Conservation (phyloP, 805 yeast species). For the Monosporozyma solicola region DNA sequence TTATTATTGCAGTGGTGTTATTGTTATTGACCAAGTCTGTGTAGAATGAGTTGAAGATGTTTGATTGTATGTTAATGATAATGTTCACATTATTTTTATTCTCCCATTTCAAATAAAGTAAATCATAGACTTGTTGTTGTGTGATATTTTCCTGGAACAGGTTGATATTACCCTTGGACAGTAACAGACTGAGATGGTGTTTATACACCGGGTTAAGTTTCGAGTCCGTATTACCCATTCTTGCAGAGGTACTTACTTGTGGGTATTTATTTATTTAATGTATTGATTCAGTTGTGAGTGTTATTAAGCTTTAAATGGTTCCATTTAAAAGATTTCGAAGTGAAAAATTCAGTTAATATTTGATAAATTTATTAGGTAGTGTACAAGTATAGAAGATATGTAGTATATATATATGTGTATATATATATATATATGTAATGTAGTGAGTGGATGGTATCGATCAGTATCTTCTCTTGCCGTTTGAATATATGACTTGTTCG, state of each 20-base stretch:
- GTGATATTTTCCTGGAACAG: not conserved
- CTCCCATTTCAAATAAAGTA: not conserved
- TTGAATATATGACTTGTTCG: not conserved
- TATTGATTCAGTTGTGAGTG: not conserved
- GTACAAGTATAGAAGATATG: no score
- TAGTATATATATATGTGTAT: not conserved
- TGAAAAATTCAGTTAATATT: not conserved
- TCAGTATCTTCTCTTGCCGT: conserved; percentile 2
- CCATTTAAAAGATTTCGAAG: not conserved
- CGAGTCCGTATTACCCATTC: conserved; percentile 72
- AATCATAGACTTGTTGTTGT: not conserved
- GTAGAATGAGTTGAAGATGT: not conserved
- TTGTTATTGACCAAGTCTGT: not conserved
- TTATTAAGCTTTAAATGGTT: not conserved
- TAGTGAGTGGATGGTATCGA: no score
- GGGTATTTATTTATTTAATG: not conserved
- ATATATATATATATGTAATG: not conserved
- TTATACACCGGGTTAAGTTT: conserved; percentile 41
- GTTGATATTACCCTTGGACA: not conserved
- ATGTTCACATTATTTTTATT: not conserved
- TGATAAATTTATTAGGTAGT: no score
- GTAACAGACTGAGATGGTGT: conserved; percentile 35
- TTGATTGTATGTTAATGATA: not conserved
- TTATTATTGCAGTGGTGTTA: not conserved
- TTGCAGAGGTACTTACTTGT: not conserved